Conservation (phyloP, 2,329 filamentous ascomycete genomes). For the Hypoxylon sp. region DNA sequence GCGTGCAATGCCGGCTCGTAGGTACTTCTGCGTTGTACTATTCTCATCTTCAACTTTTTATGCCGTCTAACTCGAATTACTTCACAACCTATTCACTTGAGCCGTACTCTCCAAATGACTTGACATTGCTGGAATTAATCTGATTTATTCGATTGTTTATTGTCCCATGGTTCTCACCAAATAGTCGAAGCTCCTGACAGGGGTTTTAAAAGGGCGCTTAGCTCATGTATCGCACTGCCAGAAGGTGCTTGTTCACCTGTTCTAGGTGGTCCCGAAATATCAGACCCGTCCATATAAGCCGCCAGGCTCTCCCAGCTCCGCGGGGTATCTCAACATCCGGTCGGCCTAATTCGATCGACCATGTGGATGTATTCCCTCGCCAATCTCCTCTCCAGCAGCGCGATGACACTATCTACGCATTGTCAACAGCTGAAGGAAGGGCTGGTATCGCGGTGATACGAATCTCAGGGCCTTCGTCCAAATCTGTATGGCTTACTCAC, state of each 20-base stretch:
- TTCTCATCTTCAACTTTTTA: conserved; percentile 10
- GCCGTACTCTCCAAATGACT: neutral
- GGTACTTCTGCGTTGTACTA: conserved; percentile 12
- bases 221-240: conserved; percentile 50
- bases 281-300: conserved; percentile 17
- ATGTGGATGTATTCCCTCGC: conserved; percentile 18
- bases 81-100: conserved; percentile 1
- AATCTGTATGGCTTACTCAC: conserved; percentile 50
- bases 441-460: conserved; percentile 93
- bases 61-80: conserved; percentile 3
- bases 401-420: conserved; percentile 86
- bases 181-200: conserved; percentile 26
- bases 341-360: conserved; percentile 15
- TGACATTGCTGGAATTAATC: neutral
- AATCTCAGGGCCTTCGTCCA: conserved; percentile 83
- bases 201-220: conserved; percentile 17
- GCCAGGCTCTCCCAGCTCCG: conserved; percentile 14
- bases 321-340: neutral
- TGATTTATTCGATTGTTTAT: neutral
- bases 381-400: conserved; percentile 28
- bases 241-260: conserved; percentile 44
- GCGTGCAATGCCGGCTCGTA: conserved; percentile 10
- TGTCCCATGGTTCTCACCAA: conserved; percentile 17
- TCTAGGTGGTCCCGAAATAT: conserved; percentile 37
- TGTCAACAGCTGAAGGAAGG: conserved; percentile 87